phyloP scores from a whole-genome alignment of 345 rosid species.

The Psidium guajava region DNA sequence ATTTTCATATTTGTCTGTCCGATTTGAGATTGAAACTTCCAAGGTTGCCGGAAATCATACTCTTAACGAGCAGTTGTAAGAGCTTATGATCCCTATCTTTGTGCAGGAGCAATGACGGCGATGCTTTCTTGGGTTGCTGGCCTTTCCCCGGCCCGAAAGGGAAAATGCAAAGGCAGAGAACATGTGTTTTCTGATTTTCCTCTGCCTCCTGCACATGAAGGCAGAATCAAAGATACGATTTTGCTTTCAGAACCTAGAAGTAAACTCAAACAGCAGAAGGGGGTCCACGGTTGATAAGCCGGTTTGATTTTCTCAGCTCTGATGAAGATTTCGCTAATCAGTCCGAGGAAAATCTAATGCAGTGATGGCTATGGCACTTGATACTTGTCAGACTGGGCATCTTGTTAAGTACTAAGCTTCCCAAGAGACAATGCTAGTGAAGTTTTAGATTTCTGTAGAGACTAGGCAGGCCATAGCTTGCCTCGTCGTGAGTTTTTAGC shows the following conservation, averaged over 20 bases:
- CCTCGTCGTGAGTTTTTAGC: neutral
- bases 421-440: neutral
- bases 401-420: neutral
- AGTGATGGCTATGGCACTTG: neutral
- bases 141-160: conserved; percentile 9
- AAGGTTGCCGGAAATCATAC: neutral
- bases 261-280: neutral
- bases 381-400: neutral
- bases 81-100: neutral
- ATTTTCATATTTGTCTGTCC: neutral
- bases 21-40: neutral
- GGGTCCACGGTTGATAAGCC: neutral
- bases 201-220: neutral
- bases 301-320: neutral
- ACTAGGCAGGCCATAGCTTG: neutral
- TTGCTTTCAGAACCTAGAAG: neutral
- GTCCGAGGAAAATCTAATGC: neutral
- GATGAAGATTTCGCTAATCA: neutral
- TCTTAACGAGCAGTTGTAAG: neutral
- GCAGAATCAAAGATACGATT: neutral
- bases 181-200: conserved; percentile 8
- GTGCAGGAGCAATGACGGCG: neutral
- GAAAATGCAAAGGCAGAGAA: conserved; percentile 1
- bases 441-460: neutral
- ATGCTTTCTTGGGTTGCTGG: conserved; percentile 17